Percentiles rank a stretch among this genome's conserved stretches.
Conservation (phyloP, 495 filamentous ascomycete species). For the Bacidia rubella region DNA sequence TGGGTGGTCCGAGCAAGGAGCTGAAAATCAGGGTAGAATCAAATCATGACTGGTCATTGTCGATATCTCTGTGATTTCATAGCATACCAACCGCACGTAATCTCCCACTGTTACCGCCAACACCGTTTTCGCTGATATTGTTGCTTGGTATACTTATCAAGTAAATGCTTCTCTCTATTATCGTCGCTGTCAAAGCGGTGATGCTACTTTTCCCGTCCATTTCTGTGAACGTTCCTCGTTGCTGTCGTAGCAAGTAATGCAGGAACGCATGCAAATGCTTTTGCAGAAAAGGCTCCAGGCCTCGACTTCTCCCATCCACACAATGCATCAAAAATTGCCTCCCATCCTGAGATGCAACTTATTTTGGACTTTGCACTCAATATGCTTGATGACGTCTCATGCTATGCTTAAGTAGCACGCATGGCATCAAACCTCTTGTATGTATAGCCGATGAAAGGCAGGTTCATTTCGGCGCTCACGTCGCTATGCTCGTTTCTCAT, state of each 20-base stretch:
- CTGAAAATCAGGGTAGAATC: not conserved
- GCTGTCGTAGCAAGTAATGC: too few relatives aligned
- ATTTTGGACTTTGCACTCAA: too few relatives aligned
- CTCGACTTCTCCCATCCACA: too few relatives aligned
- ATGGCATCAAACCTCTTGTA: constrained; percentile 83
- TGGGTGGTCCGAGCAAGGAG: not conserved
- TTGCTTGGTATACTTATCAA: not conserved
- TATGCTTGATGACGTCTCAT: not conserved
- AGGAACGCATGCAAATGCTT: too few relatives aligned
- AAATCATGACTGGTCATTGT: too few relatives aligned
- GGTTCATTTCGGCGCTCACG: constrained; percentile 63
- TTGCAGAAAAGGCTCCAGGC: too few relatives aligned
- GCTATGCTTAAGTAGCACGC: not conserved
- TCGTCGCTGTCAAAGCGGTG: not conserved
- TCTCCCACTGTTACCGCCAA: not conserved
- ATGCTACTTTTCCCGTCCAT: too few relatives aligned
- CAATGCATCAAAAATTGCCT: too few relatives aligned
- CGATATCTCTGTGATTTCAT: too few relatives aligned
- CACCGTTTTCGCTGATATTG: not conserved
- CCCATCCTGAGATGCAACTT: too few relatives aligned
- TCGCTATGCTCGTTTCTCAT: constrained; percentile 41
- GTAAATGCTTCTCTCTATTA: not conserved
- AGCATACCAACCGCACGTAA: too few relatives aligned
- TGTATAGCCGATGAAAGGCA: constrained; percentile 97
- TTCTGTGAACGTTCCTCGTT: too few relatives aligned